Conservation (phyloP, 225 moss, liverwort and hornwort genomes). For the Physcomitrellopsis africana region DNA sequence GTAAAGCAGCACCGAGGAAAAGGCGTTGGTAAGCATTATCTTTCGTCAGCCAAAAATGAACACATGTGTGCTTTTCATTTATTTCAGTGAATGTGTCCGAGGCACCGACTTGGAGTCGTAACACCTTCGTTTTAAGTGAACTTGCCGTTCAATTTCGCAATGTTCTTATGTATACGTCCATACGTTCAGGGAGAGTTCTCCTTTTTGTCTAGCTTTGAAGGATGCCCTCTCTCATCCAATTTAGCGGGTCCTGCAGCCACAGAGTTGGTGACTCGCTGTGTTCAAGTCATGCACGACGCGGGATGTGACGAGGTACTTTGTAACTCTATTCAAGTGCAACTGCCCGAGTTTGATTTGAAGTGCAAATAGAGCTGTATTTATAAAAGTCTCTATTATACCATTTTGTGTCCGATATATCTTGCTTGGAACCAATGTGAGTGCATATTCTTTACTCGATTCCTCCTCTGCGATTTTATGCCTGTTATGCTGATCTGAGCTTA, state of each 20-base stretch:
- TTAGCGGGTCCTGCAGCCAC: conserved; percentile 67
- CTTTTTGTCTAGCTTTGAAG: background rate
- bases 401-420: background rate
- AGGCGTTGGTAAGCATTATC: conserved; percentile 76
- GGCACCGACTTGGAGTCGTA: background rate
- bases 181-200: background rate
- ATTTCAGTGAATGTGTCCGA: conserved; percentile 12
- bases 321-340: background rate
- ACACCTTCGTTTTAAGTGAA: conserved; percentile 9
- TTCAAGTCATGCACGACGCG: conserved; percentile 97
- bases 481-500: conserved; percentile 6
- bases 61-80: conserved; percentile 14
- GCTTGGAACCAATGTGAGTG: background rate
- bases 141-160: conserved; percentile 7
- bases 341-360: background rate
- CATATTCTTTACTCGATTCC: background rate
- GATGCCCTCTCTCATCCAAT: background rate
- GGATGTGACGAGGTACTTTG: conserved; percentile 90
- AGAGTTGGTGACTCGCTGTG: conserved; percentile 94
- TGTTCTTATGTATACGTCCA: background rate
- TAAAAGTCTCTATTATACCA: background rate
- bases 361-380: background rate
- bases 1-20: conserved; percentile 91
- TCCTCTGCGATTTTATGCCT: conserved; percentile 13
- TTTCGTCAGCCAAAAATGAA: background rate